Evolutionary conservation across 2,329 filamentous ascomycete genomes (phyloP).

Genomic region (Fusarium incarnatum): DNA sequence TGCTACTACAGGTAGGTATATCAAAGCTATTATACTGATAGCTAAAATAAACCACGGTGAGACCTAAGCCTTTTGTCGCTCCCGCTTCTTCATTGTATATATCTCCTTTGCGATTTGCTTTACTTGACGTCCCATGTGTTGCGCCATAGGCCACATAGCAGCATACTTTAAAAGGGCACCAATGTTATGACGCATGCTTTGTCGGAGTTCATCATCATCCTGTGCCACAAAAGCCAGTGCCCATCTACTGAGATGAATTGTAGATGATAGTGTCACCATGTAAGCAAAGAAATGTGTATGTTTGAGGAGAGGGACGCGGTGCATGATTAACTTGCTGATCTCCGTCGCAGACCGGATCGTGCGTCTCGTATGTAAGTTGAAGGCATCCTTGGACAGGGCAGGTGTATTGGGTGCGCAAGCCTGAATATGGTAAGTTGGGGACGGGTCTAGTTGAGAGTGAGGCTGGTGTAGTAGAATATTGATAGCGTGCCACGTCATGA

Average conservation of each 20-base stretch:
- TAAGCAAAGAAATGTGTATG: conserved; percentile 13
- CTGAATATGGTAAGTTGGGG: conserved; percentile 2
- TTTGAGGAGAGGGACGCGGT: not conserved
- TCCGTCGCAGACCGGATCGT: conserved; percentile 5
- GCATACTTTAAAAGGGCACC: not conserved
- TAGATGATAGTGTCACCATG: conserved; percentile 13
- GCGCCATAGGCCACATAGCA: conserved; percentile 6
- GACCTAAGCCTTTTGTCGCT: no score
- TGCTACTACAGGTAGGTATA: no score
- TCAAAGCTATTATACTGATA: no score
- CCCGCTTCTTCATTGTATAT: not conserved
- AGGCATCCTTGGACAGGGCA: not conserved
- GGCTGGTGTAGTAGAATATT: conserved; percentile 6
- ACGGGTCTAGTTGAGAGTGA: conserved; percentile 5
- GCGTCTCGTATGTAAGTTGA: conserved; percentile 5
- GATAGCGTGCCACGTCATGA: conserved; percentile 18
- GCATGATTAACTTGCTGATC: conserved; percentile 1
- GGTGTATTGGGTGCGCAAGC: not conserved
- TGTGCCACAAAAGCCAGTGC: conserved; percentile 1
- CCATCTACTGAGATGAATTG: conserved; percentile 15
- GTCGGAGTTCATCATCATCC: conserved; percentile 4
- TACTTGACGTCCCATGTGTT: not conserved
- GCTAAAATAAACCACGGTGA: no score
- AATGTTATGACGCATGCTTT: not conserved
- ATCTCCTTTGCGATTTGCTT: conserved; percentile 7